A percentile compares a stretch with the other conserved stretches of the same genome.
These are phyloP conservation scores for Kwoniella botswanensis DNA, from an alignment of 768 basidiomycete species.

Conservation along the genomic window DNA sequence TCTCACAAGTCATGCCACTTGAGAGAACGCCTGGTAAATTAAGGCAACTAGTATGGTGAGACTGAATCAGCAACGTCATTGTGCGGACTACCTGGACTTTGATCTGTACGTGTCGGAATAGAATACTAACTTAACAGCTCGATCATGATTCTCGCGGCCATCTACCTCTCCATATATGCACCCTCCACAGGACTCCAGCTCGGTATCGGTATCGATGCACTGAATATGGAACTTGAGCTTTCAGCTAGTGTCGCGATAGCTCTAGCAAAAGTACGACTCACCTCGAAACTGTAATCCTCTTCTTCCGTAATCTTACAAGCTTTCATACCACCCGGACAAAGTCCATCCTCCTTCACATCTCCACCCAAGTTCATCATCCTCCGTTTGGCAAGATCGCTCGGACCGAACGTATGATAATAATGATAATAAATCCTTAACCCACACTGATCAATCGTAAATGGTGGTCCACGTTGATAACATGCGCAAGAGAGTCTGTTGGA, in stretches of 20 bases:
- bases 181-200: slow-evolving; percentile 12
- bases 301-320: slow-evolving; percentile 1
- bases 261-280: neutral
- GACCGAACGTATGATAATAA: slow-evolving; percentile 3
- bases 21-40: neutral
- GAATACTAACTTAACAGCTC: neutral
- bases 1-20: neutral
- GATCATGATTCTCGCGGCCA: neutral
- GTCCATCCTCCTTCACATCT: neutral
- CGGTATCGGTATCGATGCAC: slow-evolving; percentile 12
- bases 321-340: slow-evolving; percentile 2
- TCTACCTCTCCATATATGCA: slow-evolving; percentile 2
- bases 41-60: neutral
- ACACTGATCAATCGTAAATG: slow-evolving; percentile 5
- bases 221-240: neutral
- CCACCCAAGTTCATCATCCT: neutral
- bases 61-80: neutral
- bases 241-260: neutral
- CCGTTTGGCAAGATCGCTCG: neutral
- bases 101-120: too few species aligned
- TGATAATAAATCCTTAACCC: neutral
- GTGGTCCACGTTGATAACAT: slow-evolving; percentile 12
- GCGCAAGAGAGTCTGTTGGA: neutral
- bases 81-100: too few species aligned
- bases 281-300: slow-evolving; percentile 3